Conservation (phyloP, 176 grass and related monocot genomes). For the Oryza nivara region DNA sequence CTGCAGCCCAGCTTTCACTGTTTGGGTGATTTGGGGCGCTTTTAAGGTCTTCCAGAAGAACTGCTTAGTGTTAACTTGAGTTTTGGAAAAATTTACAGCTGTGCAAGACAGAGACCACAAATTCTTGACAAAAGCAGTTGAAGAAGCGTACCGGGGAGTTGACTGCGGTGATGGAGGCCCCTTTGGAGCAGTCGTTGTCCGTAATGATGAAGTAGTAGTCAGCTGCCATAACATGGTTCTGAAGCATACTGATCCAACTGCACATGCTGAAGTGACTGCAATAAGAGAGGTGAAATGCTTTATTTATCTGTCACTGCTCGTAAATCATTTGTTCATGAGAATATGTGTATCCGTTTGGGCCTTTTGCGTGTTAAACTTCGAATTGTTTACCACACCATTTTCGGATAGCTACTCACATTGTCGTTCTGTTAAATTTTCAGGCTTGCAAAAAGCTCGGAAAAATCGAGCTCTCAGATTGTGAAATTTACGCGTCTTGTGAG, state of each 20-base stretch:
- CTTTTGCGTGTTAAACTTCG: neutral
- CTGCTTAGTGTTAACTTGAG: neutral
- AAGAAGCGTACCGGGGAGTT: constrained; percentile 81
- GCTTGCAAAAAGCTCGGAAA: constrained; percentile 85
- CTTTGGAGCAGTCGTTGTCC: constrained; percentile 82
- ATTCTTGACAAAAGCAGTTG: constrained; percentile 85
- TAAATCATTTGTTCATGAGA: neutral
- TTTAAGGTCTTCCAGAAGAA: neutral
- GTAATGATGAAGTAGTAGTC: constrained; percentile 74
- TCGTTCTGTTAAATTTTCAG: constrained; percentile 18
- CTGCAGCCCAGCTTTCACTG: neutral
- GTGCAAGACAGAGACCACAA: constrained; percentile 81
- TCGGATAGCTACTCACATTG: neutral
- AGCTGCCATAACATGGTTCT: constrained; percentile 98
- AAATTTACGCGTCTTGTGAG: constrained; percentile 84
- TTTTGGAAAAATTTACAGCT: constrained; percentile 46
- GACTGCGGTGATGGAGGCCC: constrained; percentile 83
- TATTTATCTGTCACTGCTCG: neutral
- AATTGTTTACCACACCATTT: neutral
- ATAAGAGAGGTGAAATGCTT: constrained; percentile 71
- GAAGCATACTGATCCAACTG: constrained; percentile 80
- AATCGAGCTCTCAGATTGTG: constrained; percentile 80
- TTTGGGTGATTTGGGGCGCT: neutral
- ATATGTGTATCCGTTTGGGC: neutral
- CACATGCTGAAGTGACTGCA: constrained; percentile 91